Conservation (phyloP, 257 asterid genomes). For the Voacanga thouarsii region DNA sequence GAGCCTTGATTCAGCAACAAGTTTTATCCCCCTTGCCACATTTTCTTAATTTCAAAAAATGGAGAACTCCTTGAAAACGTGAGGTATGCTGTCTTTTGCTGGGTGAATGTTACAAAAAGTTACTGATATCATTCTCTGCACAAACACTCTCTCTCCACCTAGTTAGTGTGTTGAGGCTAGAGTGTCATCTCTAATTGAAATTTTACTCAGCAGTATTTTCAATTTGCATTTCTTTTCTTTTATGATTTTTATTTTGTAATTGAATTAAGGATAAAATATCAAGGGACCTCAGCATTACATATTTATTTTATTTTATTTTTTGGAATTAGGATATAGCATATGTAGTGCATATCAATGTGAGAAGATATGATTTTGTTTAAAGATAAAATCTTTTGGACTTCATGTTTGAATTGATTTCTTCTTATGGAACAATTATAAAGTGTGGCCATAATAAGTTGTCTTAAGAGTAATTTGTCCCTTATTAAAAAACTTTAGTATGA, state of each 20-base stretch:
- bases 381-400: neutral
- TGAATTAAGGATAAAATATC: neutral
- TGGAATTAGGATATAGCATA: neutral
- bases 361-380: neutral
- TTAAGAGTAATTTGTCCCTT: too few relatives aligned
- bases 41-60: neutral
- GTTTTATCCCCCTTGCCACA: neutral
- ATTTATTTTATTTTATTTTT: too few relatives aligned
- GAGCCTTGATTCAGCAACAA: neutral
- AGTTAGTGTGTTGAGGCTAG: neutral
- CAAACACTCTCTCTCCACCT: neutral
- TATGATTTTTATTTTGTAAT: neutral
- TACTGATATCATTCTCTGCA: neutral
- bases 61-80: neutral
- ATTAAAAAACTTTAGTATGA: too few relatives aligned
- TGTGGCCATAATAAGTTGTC: neutral
- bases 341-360: neutral
- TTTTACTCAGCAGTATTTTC: neutral
- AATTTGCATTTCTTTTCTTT: neutral
- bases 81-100: neutral
- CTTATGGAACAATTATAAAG: neutral
- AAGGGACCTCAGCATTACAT: neutral
- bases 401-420: neutral
- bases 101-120: neutral
- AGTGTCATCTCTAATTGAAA: neutral